Evolutionary conservation across 2,329 filamentous ascomycete species (phyloP).

Genomic region (Arthrobotrys sinensis): DNA sequence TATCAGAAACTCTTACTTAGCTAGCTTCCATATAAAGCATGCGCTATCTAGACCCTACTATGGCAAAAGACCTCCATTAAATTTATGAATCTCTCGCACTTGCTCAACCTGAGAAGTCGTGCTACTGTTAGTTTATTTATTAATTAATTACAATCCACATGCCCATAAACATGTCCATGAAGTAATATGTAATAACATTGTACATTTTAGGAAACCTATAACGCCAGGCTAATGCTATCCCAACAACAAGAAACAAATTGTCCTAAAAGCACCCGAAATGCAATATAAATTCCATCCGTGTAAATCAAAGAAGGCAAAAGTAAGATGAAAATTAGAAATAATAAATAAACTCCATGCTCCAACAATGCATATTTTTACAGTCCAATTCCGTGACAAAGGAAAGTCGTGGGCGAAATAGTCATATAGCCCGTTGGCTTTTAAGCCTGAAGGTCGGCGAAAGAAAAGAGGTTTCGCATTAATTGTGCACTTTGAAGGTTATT

Average conservation of each 20-base stretch:
- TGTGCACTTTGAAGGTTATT: constrained; percentile 49
- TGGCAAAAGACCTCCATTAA: no score
- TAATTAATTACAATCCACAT: not conserved
- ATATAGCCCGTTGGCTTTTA: not conserved
- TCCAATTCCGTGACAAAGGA: not conserved
- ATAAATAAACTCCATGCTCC: not conserved
- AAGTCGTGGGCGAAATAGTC: not conserved
- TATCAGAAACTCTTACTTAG: no score
- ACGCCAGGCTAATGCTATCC: not conserved
- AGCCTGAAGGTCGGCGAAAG: constrained; percentile 52
- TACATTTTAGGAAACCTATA: not conserved
- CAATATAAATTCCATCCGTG: no score
- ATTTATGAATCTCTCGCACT: no score
- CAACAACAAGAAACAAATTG: no score
- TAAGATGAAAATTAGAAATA: not conserved
- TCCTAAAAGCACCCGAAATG: no score
- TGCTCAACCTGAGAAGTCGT: not conserved
- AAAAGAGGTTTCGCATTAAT: constrained; percentile 57
- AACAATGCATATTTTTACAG: constrained; percentile 3
- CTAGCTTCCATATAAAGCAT: no score
- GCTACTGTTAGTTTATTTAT: not conserved
- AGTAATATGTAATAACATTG: not conserved
- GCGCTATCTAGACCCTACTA: no score
- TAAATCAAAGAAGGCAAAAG: not conserved
- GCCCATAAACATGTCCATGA: not conserved